Base-by-base conservation (phyloP, 2,329 filamentous ascomycete species). In the Alternaria sp. region DNA sequence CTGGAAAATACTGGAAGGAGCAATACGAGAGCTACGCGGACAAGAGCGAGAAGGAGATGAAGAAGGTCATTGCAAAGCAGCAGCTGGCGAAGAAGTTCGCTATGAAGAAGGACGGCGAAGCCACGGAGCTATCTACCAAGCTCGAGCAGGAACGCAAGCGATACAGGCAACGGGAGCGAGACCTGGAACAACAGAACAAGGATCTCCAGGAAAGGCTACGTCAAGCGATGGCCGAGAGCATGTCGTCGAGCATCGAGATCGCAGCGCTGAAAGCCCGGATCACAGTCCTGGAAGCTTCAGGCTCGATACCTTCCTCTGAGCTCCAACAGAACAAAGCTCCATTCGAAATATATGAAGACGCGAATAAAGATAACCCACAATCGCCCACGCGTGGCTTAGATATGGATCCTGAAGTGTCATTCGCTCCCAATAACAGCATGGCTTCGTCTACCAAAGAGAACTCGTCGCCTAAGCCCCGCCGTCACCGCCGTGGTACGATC, bases 1-100 rank as follows among this genome's bases (percentile, higher is more conserved):
- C 91, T 5, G 92, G 91, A 7, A 89, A 87, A 71, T 94, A 92
- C 79, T 95, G 92, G 92, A 94, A 94, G 79, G 86, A 87, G 23
- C 88, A 93, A 74, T 94, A 92, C 71, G 87, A 92, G 69, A 87
- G 85, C 58, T 95, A 94, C 73, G 89, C 92, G 53, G 84, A 88
- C 47, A 90, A 91, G 66, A 92, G 91, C 66, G 88, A 88, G 77
- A 86, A 84, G 46, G 90, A 94, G 78, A 90, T 94, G 84, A 89
- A 89, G 81, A 92, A 91, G 81, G 84, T 95, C 74, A 86, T 94
- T 75, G 88, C 88, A 75, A 94, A 94, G 83, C 93, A 94, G 82
- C 88, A 92, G 75, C 84, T 93, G 65, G 91, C 92, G 61, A 94
- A 92, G 80, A 90, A 89, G 59, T 94, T 90, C 74, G 92, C 92